These are phyloP conservation scores for Phialocephala sp. DNA, from an alignment of 2,329 filamentous ascomycete genomes.

Conservation along the genomic window DNA sequence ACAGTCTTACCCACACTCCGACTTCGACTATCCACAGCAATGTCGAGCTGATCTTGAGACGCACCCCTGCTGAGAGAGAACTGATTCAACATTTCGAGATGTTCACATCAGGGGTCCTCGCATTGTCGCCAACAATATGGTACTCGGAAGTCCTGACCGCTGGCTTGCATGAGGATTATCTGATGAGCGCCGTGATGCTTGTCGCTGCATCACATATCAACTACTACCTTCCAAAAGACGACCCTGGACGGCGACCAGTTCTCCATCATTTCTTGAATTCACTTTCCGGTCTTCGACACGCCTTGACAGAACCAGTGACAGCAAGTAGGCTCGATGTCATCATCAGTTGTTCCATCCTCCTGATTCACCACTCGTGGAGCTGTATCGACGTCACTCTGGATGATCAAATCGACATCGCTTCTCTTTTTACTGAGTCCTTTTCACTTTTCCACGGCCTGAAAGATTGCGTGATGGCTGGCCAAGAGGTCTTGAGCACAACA, in stretches of 20 bases:
- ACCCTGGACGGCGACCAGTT: constrained; percentile 10
- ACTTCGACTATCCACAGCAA: not conserved
- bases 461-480: constrained; percentile 10
- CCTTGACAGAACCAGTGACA: constrained; percentile 15
- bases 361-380: constrained; percentile 22
- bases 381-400: not conserved
- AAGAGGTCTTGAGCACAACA: constrained; percentile 1
- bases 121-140: constrained; percentile 14
- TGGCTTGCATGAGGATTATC: constrained; percentile 18
- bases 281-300: constrained; percentile 15
- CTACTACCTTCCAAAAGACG: constrained; percentile 9
- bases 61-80: constrained; percentile 14
- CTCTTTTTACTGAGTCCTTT: not conserved
- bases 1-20: not conserved
- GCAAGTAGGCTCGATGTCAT: constrained; percentile 17
- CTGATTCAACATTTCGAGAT: constrained; percentile 20
- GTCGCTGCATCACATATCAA: constrained; percentile 20
- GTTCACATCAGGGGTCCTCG: constrained; percentile 16
- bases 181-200: constrained; percentile 21
- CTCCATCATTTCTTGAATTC: constrained; percentile 16
- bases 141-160: constrained; percentile 7
- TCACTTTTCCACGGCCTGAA: constrained; percentile 12
- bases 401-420: constrained; percentile 6
- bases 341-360: constrained; percentile 16
- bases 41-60: constrained; percentile 17